phyloP scores from a whole-genome alignment of 805 yeast genomes.

The Kodamaea fukazawae region DNA sequence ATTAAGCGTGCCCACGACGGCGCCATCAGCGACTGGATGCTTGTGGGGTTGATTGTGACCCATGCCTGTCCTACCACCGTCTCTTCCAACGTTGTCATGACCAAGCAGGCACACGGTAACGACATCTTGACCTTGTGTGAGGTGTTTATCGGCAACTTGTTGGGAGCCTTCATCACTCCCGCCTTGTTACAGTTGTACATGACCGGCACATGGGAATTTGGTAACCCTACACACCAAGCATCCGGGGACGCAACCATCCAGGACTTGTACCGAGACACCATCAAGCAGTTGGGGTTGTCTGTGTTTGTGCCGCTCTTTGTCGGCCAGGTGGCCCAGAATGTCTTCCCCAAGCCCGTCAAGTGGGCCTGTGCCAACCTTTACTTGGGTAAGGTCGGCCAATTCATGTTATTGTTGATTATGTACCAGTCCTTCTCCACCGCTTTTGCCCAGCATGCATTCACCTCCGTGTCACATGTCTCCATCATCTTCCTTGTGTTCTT shows the following conservation, averaged over 20 bases:
- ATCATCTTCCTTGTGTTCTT: constrained; percentile 77
- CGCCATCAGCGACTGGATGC: constrained; percentile 69
- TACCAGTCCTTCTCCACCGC: constrained; percentile 84
- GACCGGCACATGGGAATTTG: constrained; percentile 63
- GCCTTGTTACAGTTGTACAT: constrained; percentile 73
- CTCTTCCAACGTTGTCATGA: constrained; percentile 90
- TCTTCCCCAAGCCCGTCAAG: constrained; percentile 62
- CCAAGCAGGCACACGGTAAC: constrained; percentile 80
- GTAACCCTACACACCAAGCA: constrained; percentile 64
- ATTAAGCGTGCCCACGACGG: constrained; percentile 55
- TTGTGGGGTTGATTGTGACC: constrained; percentile 79
- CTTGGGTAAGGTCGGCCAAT: constrained; percentile 70
- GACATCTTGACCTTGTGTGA: constrained; percentile 76
- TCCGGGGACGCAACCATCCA: constrained; percentile 47
- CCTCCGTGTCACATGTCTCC: constrained; percentile 62
- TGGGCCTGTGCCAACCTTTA: constrained; percentile 57
- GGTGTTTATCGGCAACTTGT: constrained; percentile 77
- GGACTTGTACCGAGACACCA: constrained; percentile 65
- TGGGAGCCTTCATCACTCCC: constrained; percentile 88
- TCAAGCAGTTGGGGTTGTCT: constrained; percentile 83
- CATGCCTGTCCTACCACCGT: constrained; percentile 91
- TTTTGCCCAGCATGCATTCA: constrained; percentile 77
- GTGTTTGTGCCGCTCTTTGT: constrained; percentile 83
- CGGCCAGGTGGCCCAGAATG: constrained; percentile 79
- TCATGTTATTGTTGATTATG: constrained; percentile 76